These are phyloP conservation scores for Hypoxylon sp. DNA, from an alignment of 2,329 filamentous ascomycete species.

Conservation along the genomic window DNA sequence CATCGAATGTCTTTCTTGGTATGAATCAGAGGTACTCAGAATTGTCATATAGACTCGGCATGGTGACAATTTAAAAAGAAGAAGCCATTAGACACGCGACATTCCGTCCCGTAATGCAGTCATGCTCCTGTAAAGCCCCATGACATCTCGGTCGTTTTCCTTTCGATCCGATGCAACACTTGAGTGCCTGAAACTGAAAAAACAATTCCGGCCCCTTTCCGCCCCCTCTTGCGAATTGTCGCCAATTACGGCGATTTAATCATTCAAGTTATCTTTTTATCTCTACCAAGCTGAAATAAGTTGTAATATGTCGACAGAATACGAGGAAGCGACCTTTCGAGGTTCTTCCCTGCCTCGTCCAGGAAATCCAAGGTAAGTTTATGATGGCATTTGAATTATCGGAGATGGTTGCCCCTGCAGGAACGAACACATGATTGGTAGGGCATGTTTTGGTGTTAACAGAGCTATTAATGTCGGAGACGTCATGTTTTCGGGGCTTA, in stretches of 20 bases:
- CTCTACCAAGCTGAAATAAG: conserved; percentile 31
- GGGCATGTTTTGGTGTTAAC: not conserved
- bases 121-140: conserved; percentile 3
- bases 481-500: conserved; percentile 21
- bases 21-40: not conserved
- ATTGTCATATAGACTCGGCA: conserved; percentile 16
- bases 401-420: conserved; percentile 12
- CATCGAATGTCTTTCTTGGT: conserved; percentile 2
- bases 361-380: conserved; percentile 12
- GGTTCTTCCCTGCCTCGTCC: conserved; percentile 5
- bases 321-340: conserved; percentile 28
- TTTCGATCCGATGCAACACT: conserved; percentile 35
- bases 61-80: conserved; percentile 14
- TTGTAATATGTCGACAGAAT: conserved; percentile 13
- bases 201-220: conserved; percentile 4
- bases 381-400: conserved; percentile 25
- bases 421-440: conserved; percentile 20
- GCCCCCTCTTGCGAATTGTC: conserved; percentile 7
- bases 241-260: conserved; percentile 10
- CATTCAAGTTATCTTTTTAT: conserved; percentile 10
- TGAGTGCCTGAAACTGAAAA: conserved; percentile 33
- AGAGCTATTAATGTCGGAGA: conserved; percentile 19
- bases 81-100: conserved; percentile 13
- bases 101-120: conserved; percentile 1
- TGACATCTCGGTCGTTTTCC: conserved; percentile 25